Percentiles rank a stretch among this genome's conserved stretches.
Evolutionary conservation across 2,329 filamentous ascomycete genomes (phyloP).

Genomic region (Aspergillus novofumigatus): DNA sequence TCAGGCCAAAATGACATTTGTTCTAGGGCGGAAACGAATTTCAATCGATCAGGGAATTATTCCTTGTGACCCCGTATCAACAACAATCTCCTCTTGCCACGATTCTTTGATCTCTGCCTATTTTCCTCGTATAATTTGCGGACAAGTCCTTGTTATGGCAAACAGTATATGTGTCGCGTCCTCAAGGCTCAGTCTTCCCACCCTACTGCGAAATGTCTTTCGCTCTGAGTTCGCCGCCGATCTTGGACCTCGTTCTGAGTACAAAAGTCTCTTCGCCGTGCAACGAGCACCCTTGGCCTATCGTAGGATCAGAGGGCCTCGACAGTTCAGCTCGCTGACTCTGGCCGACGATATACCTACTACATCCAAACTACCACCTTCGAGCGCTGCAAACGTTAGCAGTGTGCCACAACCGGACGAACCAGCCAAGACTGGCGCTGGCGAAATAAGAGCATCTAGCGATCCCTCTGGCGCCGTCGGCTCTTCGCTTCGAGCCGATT

Average conservation of each 20-base stretch:
- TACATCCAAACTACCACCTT: neutral
- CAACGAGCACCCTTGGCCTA: conserved; percentile 3
- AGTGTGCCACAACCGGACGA: neutral
- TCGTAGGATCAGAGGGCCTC: conserved; percentile 1
- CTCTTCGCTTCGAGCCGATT: neutral
- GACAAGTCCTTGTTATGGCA: neutral
- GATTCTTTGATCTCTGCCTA: neutral
- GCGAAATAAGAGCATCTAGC: neutral
- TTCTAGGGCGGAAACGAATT: neutral
- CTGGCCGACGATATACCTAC: neutral
- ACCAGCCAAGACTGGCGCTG: neutral
- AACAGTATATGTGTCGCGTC: conserved; percentile 18
- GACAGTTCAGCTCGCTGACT: conserved; percentile 4
- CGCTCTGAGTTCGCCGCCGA: conserved; percentile 18
- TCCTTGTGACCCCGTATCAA: neutral
- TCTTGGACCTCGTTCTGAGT: conserved; percentile 4
- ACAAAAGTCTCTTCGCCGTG: conserved; percentile 2
- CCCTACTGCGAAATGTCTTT: conserved; percentile 21
- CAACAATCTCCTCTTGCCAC: neutral
- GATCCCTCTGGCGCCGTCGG: neutral
- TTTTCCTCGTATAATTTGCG: neutral
- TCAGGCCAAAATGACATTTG: neutral
- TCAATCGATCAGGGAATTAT: neutral
- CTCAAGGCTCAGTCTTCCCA: conserved; percentile 23
- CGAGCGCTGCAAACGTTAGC: neutral